Conservation (phyloP, 306 rosid species). For the Lotus japonicus region DNA sequence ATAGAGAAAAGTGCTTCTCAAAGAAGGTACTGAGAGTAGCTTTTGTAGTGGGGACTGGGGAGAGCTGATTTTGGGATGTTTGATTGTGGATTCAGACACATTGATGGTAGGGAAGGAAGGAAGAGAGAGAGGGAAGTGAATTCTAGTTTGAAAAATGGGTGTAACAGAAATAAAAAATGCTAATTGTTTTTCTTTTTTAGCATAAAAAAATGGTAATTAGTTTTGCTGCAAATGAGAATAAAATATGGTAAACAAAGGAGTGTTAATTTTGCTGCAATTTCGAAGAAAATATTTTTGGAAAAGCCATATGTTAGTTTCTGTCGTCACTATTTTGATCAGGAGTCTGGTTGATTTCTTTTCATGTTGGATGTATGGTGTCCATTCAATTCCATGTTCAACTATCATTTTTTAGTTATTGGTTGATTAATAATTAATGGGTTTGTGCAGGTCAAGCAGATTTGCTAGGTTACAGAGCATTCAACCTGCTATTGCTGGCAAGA, state of each 20-base stretch:
- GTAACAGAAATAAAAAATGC: too few species aligned
- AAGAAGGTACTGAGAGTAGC: too few species aligned
- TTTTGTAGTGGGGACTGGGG: too few species aligned
- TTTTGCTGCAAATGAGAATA: not conserved
- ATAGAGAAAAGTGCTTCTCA: too few species aligned
- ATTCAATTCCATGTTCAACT: not conserved
- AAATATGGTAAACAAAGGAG: not conserved
- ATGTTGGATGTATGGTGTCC: not conserved
- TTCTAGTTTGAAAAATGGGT: too few species aligned
- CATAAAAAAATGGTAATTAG: too few species aligned
- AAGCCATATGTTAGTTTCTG: not conserved
- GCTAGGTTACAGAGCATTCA: constrained; percentile 50
- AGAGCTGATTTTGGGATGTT: too few species aligned
- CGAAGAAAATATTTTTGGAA: not conserved
- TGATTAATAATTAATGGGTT: constrained; percentile 2
- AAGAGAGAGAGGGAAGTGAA: too few species aligned
- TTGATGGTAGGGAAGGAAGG: too few species aligned
- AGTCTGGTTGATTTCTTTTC: not conserved
- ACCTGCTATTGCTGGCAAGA: constrained; percentile 58
- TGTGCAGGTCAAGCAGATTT: constrained; percentile 62
- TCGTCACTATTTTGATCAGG: not conserved
- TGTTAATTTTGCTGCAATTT: not conserved
- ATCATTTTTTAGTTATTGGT: not conserved
- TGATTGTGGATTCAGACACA: too few species aligned
- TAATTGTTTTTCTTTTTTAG: too few species aligned